Base-by-base conservation (phyloP, 306 rosid species). In the Potentilla sterilis region DNA sequence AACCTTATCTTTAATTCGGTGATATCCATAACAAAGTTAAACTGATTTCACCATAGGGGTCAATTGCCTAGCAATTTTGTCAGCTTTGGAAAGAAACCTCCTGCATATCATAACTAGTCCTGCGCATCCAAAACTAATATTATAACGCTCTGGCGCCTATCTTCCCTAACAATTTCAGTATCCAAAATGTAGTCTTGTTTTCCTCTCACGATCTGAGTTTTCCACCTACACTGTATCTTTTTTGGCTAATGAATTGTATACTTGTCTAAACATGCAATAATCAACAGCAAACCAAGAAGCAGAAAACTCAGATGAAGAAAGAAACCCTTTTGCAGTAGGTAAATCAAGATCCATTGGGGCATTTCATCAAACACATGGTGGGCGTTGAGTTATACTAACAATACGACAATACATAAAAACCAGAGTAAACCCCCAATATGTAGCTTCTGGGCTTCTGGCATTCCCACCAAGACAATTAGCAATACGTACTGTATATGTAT, bases 331-430 rank as follows among this genome's bases (percentile, higher is more conserved):
- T 28, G 42, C 19, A 37, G 40, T n/a, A 9, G 40, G 16, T 47
- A 28, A 43, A 52, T 72, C 67, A 65, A 72, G 34, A 58, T 42
- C 58, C 40, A 37, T 18, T 24, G 34, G 14, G 14, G 69, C 18
- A 41, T 59, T 61, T 3, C 66, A 41, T 73, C 79, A 69, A 78
- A 24, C 79, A 82, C 28, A 28, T 28, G 28, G 28, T 28, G 73
- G 79, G 76, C 59, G 62, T 57, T 9, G 16, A 4, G n/a, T 32
- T 32, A 16, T 10, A 24, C 13, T 4, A 57, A 8, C 46, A 1
- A 73, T 40, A 13, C 19, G 28, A 28, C 28, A 28, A 28, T 1
- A 28, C 28, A 5, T 3, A 4, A 2, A 3, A 58, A 43, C 18
- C n/a, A 0, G 2, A 1, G 34, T 22, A 69, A 18, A 46, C 57